Evolutionary conservation across 2,329 filamentous ascomycete species (phyloP), one percentile per base, ranked within the genome.

Genomic region (Aspergillus sp.): DNA sequence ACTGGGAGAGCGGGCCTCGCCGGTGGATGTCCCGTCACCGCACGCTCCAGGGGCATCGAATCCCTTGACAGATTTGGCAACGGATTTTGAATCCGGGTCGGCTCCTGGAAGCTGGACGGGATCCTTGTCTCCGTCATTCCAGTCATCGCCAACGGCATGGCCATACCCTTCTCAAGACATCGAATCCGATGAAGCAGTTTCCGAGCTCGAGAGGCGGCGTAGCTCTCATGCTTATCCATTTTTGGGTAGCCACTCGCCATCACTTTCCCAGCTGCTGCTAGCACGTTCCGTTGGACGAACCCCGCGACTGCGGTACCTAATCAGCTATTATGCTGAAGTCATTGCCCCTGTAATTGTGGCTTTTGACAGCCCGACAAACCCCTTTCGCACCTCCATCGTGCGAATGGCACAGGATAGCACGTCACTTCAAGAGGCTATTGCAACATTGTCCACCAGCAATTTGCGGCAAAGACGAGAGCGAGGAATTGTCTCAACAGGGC

Each of bases 271-370:
- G 41, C 63, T 76, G n/a, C 69, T 78, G 19, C 64, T 76, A 19
- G 71, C 74, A 43, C 69, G 77, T 56, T 86, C 81, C 83, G 82
- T 83, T 73, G 85, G 74, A 80, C 90, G 76, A 80, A 88, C 91
- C 63, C 87, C 89, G 61, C 90, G 92, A 72, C 90, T 96, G 81
- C 89, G 91, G 67, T 96, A 91, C 77, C 89, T 97, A 73, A 90
- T 97, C 81, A 91, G 96, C 74, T 97, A 97, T 78, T 97, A 96
- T 78, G 90, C 93, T 73, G 93, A 92, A 76, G 91, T 92, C 72
- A 93, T 98, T 80, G 95, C 93, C 68, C 91, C 92, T 5, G 92
- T 92, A 62, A 91, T 97, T 77, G 93, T 97, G 54, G 91, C 93
- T 68, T 93, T 97, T 75, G 94, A 98, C 74, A 89, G 89, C 11